phyloP scores from a whole-genome alignment of 2,329 filamentous ascomycete species.

The Nigrospora osmanthi region DNA sequence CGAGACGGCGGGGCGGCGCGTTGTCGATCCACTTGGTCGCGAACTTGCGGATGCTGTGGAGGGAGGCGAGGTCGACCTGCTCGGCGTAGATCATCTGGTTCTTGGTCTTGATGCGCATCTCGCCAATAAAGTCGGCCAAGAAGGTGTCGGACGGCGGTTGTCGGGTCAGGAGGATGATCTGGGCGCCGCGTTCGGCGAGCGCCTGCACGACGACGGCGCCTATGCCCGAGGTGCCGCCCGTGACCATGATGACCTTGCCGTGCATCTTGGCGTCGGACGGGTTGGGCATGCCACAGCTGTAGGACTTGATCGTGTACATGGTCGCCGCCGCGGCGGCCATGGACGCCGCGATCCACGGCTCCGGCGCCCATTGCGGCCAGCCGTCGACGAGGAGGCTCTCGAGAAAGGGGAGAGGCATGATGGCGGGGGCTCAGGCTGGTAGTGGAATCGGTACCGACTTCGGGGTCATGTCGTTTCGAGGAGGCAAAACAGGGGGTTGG shows the following conservation, averaged over 20 bases:
- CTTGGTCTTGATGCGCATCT: constrained; percentile 65
- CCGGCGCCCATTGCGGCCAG: constrained; percentile 38
- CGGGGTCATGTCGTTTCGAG: no score
- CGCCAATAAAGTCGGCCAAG: constrained; percentile 85
- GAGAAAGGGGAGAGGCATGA: constrained; percentile 46
- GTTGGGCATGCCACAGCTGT: constrained; percentile 69
- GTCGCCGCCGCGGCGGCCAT: constrained; percentile 24
- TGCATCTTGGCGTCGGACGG: constrained; percentile 77
- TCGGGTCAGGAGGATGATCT: constrained; percentile 83
- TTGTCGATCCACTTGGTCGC: constrained; percentile 99
- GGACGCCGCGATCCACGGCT: constrained; percentile 34
- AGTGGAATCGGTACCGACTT: no score
- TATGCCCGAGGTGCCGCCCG: constrained; percentile 89
- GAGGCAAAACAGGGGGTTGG: no score
- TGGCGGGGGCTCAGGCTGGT: constrained; percentile 7
- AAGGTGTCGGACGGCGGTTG: constrained; percentile 77
- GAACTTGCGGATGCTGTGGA: constrained; percentile 88
- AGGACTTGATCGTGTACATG: constrained; percentile 56
- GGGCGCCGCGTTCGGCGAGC: constrained; percentile 75
- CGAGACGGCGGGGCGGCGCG: constrained; percentile 75
- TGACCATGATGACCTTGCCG: constrained; percentile 88
- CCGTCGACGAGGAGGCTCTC: constrained; percentile 39
- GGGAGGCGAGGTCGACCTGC: constrained; percentile 78
- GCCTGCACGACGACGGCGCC: constrained; percentile 69
- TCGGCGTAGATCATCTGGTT: constrained; percentile 94